Evolutionary conservation across 2,329 filamentous ascomycete species (phyloP).

Genomic region (Intubia oerlemansii): DNA sequence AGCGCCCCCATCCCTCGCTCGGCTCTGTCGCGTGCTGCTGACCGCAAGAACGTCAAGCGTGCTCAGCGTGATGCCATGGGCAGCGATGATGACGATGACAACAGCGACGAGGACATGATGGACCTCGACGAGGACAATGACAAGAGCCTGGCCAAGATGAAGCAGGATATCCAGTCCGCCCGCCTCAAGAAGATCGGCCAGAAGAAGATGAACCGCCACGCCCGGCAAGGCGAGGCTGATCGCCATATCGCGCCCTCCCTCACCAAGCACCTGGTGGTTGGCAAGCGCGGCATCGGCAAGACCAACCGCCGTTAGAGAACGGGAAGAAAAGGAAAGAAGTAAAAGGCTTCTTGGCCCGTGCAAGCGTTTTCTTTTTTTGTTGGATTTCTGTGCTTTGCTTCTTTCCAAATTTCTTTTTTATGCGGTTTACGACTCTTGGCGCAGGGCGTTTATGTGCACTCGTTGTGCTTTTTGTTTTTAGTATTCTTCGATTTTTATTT

Average conservation of each 20-base stretch:
- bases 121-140: slow-evolving; percentile 44
- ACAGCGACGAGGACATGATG: slow-evolving; percentile 52
- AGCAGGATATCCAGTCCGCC: slow-evolving; percentile 41
- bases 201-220: slow-evolving; percentile 98
- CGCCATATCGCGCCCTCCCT: slow-evolving; percentile 64
- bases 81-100: slow-evolving; percentile 44
- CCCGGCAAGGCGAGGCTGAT: slow-evolving; percentile 89
- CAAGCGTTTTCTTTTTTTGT: background rate
- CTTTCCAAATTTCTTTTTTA: background rate
- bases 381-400: slow-evolving; percentile 1
- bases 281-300: slow-evolving; percentile 89
- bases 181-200: slow-evolving; percentile 73
- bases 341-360: no score
- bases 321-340: no score
- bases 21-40: slow-evolving; percentile 38
- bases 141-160: slow-evolving; percentile 39
- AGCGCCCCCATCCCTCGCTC: slow-evolving; percentile 78
- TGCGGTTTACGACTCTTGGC: background rate
- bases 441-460: background rate
- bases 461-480: no score
- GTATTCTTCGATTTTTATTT: background rate
- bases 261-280: slow-evolving; percentile 79
- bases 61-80: slow-evolving; percentile 17
- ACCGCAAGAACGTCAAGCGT: slow-evolving; percentile 8
- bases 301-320: slow-evolving; percentile 50